Percentiles rank a stretch among this genome's conserved stretches.
phyloP scores from a whole-genome alignment of 192 early-diverging fungal species.

The Pilaira anomala region DNA sequence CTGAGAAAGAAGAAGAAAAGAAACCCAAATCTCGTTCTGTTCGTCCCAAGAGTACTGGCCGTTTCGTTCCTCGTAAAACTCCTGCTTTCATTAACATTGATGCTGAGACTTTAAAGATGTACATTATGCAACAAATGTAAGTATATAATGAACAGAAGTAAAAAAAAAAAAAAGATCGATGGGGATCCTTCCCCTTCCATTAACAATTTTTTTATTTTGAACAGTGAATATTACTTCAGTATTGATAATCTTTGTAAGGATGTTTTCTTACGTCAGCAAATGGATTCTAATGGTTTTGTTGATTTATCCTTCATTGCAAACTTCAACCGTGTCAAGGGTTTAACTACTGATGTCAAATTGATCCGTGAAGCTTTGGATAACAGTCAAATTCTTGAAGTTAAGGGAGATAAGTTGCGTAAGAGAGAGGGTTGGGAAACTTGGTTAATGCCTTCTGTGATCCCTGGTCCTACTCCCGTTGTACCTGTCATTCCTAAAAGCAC shows the following conservation, averaged over 20 bases:
- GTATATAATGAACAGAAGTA: not conserved
- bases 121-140: constrained; percentile 65
- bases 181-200: too few relatives aligned
- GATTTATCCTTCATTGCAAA: constrained; percentile 71
- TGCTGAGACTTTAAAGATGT: constrained; percentile 48
- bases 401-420: constrained; percentile 56
- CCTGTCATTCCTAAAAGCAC: constrained; percentile 3
- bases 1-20: constrained; percentile 3
- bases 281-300: constrained; percentile 86
- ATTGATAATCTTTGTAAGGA: constrained; percentile 97
- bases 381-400: constrained; percentile 38
- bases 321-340: constrained; percentile 85
- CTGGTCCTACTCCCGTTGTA: not conserved
- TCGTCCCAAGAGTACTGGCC: not conserved
- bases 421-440: constrained; percentile 83
- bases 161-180: not conserved
- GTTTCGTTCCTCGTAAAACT: constrained; percentile 1
- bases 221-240: constrained; percentile 94
- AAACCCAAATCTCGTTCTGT: constrained; percentile 2
- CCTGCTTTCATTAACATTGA: constrained; percentile 36
- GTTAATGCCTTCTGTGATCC: constrained; percentile 53
- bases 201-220: not conserved
- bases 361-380: constrained; percentile 55
- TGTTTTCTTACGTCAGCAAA: constrained; percentile 83
- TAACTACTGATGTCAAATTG: constrained; percentile 63